Evolutionary conservation across 352 stramenopile genomes (phyloP), one percentile per base, ranked within the genome.

Genomic region (Pythium aristosporum): DNA sequence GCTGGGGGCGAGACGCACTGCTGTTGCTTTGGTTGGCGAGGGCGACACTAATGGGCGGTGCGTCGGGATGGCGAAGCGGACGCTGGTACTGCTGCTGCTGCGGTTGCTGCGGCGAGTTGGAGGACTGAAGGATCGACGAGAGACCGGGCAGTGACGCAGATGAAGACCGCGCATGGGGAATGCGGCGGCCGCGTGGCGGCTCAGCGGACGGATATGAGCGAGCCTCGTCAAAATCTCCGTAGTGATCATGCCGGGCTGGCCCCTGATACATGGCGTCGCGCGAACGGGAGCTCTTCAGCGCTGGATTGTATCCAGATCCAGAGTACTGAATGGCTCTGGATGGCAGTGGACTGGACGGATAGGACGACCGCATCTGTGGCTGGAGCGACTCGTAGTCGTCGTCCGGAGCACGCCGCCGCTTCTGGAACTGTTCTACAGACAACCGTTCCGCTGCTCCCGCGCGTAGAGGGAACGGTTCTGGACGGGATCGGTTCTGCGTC

Each of bases 271-370:
- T 13, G 7, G n/a, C 3, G n/a, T 61, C 37, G 3, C 18, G 54
- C 6, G 13, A 5, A 15, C 34, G 20, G 10, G 15, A 23, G 36
- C 37, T 8, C 48, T 65, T 65, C 13, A 57, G 20, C 15, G 5
- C 47, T 28, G 57, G 57, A 64, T 57, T 52, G 7, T 21, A 64
- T 64, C 57, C 57, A 56, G 57, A 64, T 64, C 57, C 57, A 50
- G 57, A 48, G 12, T 44, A 57, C 8, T 34, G 46, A 48, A 34
- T n/a, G 15, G 1, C 58, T 51, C 48, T 47, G 46, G 46, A 49
- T 41, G 42, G 3, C 4, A 52, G 32, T 21, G 54, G 39, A 21
- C 32, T 41, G 41, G 54, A 53, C 30, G 25, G 16, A 39, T 61
- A 61, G 2, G 53, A 25, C 18, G 53, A 15, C 8, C 54, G 54